These are phyloP conservation scores for Remersonia thermophila DNA, from an alignment of 2,329 filamentous ascomycete species.

Conservation along the genomic window DNA sequence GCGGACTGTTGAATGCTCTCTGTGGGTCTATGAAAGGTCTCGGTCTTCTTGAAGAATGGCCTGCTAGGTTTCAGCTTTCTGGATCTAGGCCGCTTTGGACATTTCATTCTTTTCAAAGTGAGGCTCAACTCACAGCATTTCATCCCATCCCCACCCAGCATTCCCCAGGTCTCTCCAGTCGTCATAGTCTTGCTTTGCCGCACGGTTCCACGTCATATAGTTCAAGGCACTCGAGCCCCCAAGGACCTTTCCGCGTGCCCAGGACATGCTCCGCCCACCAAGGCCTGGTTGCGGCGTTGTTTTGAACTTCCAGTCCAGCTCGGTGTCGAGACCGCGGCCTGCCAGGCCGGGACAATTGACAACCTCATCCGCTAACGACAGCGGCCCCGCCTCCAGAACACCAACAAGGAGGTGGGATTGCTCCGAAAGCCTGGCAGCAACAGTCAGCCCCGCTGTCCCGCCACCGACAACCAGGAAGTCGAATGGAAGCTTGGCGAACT, in stretches of 20 bases:
- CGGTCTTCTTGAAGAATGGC: conserved; percentile 38
- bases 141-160: conserved; percentile 44
- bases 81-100: background rate
- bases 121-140: conserved; percentile 22
- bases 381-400: conserved; percentile 31
- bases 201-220: conserved; percentile 42
- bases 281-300: conserved; percentile 27
- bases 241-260: conserved; percentile 37
- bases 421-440: conserved; percentile 36
- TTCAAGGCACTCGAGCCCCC: conserved; percentile 53
- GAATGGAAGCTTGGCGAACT: conserved; percentile 10
- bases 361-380: conserved; percentile 15
- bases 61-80: conserved; percentile 18
- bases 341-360: conserved; percentile 27
- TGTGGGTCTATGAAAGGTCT: conserved; percentile 33
- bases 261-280: conserved; percentile 27
- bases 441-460: conserved; percentile 40
- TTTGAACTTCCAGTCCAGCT: conserved; percentile 30
- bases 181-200: conserved; percentile 37
- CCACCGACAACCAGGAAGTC: conserved; percentile 36
- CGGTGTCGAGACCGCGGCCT: conserved; percentile 25
- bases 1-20: conserved; percentile 9
- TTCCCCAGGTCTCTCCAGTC: conserved; percentile 47
- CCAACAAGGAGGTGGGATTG: conserved; percentile 28
- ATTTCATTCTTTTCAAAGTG: too few species aligned